phyloP scores from a whole-genome alignment of 1,284 basidiomycete genomes.

The Ceratobasidium papillatum region DNA sequence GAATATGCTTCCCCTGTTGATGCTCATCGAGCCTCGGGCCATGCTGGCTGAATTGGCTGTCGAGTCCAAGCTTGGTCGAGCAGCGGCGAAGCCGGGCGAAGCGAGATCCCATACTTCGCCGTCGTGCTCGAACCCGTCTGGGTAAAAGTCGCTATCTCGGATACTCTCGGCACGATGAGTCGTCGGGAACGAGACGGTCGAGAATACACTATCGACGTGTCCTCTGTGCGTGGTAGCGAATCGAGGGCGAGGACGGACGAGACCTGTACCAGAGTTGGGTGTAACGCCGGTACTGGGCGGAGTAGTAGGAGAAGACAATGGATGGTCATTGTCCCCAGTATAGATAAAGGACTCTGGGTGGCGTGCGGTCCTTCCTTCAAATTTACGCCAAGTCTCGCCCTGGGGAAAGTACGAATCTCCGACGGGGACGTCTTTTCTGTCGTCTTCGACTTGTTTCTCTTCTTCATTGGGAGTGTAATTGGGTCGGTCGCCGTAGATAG shows the following conservation, averaged over 20 bases:
- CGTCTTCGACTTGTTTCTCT: slow-evolving; percentile 13
- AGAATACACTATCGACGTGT: slow-evolving; percentile 34
- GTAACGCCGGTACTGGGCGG: background rate
- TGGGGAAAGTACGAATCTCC: slow-evolving; percentile 39
- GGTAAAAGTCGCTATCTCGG: slow-evolving; percentile 31
- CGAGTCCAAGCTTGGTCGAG: slow-evolving; percentile 32
- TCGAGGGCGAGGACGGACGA: slow-evolving; percentile 32
- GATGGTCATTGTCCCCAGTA: slow-evolving; percentile 1
- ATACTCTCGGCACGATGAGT: slow-evolving; percentile 38
- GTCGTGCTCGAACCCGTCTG: slow-evolving; percentile 36
- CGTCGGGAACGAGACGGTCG: slow-evolving; percentile 34
- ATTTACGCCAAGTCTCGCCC: slow-evolving; percentile 37
- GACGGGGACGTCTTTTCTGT: background rate
- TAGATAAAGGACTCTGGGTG: slow-evolving; percentile 40
- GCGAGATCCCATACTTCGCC: slow-evolving; percentile 39
- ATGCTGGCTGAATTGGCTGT: slow-evolving; percentile 4
- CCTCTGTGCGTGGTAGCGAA: slow-evolving; percentile 5
- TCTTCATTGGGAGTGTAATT: slow-evolving; percentile 16
- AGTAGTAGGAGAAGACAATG: background rate
- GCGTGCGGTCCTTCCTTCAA: slow-evolving; percentile 33
- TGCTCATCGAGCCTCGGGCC: background rate
- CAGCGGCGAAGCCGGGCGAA: slow-evolving; percentile 20
- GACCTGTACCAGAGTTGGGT: background rate
- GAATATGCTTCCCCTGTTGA: slow-evolving; percentile 34
- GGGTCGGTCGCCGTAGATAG: slow-evolving; percentile 26